Conservation (phyloP, 2,329 filamentous ascomycete species). For the Verruconis gallopava region DNA sequence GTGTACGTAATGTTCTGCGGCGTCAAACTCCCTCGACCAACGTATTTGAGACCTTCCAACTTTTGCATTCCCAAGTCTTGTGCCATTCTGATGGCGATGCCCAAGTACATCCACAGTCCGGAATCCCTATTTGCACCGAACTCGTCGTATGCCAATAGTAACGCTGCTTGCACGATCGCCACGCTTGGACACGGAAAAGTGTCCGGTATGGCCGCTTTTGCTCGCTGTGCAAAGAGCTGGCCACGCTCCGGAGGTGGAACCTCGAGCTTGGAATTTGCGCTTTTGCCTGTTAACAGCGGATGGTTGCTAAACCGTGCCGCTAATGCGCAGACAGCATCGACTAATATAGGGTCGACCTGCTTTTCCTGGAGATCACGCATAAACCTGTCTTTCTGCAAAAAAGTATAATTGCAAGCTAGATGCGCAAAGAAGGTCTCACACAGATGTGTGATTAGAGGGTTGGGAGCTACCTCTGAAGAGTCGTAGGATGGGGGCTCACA, state of each 20-base stretch:
- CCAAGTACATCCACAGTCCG: slow-evolving; percentile 86
- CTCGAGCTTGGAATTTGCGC: slow-evolving; percentile 33
- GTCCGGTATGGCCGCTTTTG: slow-evolving; percentile 71
- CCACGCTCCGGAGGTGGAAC: slow-evolving; percentile 52
- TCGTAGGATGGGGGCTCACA: slow-evolving; percentile 58
- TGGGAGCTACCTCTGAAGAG: slow-evolving; percentile 56
- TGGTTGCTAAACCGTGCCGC: slow-evolving; percentile 65
- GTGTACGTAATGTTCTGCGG: slow-evolving; percentile 39
- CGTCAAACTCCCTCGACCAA: slow-evolving; percentile 41
- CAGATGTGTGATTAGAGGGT: slow-evolving; percentile 61
- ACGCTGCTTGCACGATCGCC: slow-evolving; percentile 68
- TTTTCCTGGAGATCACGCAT: slow-evolving; percentile 68
- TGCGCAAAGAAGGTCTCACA: slow-evolving; percentile 71
- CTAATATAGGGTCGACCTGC: slow-evolving; percentile 67
- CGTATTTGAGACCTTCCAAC: slow-evolving; percentile 55
- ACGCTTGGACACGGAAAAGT: slow-evolving; percentile 73
- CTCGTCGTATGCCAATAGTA: slow-evolving; percentile 77
- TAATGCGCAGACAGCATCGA: slow-evolving; percentile 74
- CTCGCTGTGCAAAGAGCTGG: slow-evolving; percentile 64
- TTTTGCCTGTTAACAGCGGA: slow-evolving; percentile 38
- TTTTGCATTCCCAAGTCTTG: slow-evolving; percentile 73
- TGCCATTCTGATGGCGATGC: slow-evolving; percentile 72
- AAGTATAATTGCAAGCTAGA: slow-evolving; percentile 76
- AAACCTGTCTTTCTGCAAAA: slow-evolving; percentile 61
- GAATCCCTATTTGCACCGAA: slow-evolving; percentile 84